Evolutionary conservation across 441 rosid species (phyloP), one percentile per base, ranked within the genome.

Genomic region (Aleurites moluccanus): DNA sequence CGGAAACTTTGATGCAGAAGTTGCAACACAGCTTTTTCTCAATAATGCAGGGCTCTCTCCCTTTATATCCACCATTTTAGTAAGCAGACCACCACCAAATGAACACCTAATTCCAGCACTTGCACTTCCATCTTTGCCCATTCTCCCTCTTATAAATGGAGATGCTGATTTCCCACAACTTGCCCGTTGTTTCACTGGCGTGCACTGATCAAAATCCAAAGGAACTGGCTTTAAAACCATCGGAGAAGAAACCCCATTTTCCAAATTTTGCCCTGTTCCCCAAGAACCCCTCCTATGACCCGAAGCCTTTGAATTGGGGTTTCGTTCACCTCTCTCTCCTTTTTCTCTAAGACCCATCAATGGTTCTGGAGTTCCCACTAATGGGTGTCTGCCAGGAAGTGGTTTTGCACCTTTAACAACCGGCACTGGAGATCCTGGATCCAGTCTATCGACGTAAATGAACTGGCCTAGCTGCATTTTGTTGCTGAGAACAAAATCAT

Each of bases 401-500:
- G 98, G 99, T 62, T 87, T 91, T 11, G 92, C 93, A 1, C 99
- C 99, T 82, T 81, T 87, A 27, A 88, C 77, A 9, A 91, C 78
- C 0, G 98, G 99, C 38, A 95, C 92, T 1, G 97, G 97, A 0
- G 96, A 90, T 1, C 96, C 98, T 3, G 94, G 96, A 77, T 95
- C 99, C 63, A 95, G 80, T 52, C 85, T 80, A 16, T 95, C 99
- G 0, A 95, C 88, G 70, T 95, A 90, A 44, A 93, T 88, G 87
- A 90, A 92, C 75, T 95, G 98, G 3, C 99, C 99, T 5, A 93
- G 85, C 84, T 95, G 98, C 93, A 95, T 87, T 76, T 88, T 88
- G 83, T 91, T 82, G 86, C 95, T 95, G 15, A 95, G 81, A 52
- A 93, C 93, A 55, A 79, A 85, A 40, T 95, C 98, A 72, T 91